Evolutionary conservation across 78 protist genomes (phyloP).

Genomic region (Speleostelium caveatum): DNA sequence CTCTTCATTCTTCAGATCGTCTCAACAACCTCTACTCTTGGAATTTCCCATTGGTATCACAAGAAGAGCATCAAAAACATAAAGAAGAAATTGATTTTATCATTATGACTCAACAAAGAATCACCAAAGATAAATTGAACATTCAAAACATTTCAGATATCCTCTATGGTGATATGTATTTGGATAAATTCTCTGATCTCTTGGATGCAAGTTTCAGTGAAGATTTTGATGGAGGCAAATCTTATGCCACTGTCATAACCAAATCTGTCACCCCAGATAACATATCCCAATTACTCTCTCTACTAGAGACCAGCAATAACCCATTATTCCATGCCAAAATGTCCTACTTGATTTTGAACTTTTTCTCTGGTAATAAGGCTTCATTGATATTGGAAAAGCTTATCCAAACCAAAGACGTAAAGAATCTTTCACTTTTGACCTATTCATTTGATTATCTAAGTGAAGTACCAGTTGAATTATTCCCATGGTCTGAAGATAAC

Average conservation of each 20-base stretch:
- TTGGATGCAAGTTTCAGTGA: conserved; percentile 25
- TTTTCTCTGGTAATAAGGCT: conserved; percentile 58
- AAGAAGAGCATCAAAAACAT: conserved; percentile 49
- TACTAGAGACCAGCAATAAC: conserved; percentile 9
- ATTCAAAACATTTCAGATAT: conserved; percentile 51
- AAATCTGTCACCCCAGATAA: conserved; percentile 37
- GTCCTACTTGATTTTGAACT: conserved; percentile 6
- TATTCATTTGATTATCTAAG: conserved; percentile 30
- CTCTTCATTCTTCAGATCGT: conserved; percentile 15
- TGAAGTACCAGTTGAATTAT: conserved; percentile 29
- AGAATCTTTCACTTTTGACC: conserved; percentile 26
- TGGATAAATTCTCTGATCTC: conserved; percentile 63
- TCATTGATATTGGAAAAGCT: conserved; percentile 23
- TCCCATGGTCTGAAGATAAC: conserved; percentile 67
- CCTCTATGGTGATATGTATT: conserved; percentile 63
- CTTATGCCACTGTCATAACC: conserved; percentile 51
- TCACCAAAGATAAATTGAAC: conserved; percentile 28
- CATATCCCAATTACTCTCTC: conserved; percentile 4
- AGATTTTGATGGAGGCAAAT: conserved; percentile 65
- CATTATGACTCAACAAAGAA: conserved; percentile 57
- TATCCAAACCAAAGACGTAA: conserved; percentile 37
- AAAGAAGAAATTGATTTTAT: conserved; percentile 57
- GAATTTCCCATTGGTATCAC: conserved; percentile 51
- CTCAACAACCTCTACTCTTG: conserved; percentile 20
- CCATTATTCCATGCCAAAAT: conserved; percentile 65